Percentiles rank a stretch among this genome's conserved stretches.
Conservation (phyloP, 2,329 filamentous ascomycete species). For the Aspergillus sp. region DNA sequence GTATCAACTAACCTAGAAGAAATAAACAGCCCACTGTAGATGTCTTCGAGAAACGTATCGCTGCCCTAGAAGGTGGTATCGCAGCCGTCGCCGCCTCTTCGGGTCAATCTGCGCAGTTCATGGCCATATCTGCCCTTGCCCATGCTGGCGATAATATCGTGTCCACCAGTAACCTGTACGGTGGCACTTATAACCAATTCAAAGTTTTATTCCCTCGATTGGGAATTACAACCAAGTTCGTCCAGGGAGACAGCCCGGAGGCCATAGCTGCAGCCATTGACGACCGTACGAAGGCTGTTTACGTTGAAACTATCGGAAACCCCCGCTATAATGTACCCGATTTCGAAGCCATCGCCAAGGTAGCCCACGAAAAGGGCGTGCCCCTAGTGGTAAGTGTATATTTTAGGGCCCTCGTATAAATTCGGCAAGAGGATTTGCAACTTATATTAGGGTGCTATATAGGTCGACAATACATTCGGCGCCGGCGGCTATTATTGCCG, state of each 20-base stretch:
- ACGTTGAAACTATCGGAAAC: constrained; percentile 91
- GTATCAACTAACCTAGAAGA: constrained; percentile 34
- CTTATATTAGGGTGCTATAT: constrained; percentile 5
- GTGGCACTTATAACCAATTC: constrained; percentile 96
- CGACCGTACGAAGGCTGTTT: constrained; percentile 89
- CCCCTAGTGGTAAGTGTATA: constrained; percentile 58
- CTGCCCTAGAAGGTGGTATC: constrained; percentile 90
- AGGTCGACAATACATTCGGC: constrained; percentile 94
- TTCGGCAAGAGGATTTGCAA: background rate
- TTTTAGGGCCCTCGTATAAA: background rate
- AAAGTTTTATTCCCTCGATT: constrained; percentile 87
- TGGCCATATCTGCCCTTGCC: constrained; percentile 81
- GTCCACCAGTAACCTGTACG: constrained; percentile 86
- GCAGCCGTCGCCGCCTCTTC: constrained; percentile 83
- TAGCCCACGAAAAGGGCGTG: constrained; percentile 71
- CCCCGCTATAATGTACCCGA: constrained; percentile 91
- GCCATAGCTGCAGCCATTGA: constrained; percentile 83
- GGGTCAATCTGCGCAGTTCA: constrained; percentile 90
- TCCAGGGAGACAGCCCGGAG: constrained; percentile 75
- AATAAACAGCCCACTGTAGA: constrained; percentile 72
- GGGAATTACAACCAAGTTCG: constrained; percentile 85
- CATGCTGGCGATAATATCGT: constrained; percentile 91
- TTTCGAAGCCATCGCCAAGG: constrained; percentile 79
- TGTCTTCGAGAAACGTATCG: constrained; percentile 94
- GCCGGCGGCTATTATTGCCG: constrained; percentile 86